A percentile compares a stretch with the other conserved stretches of the same genome.
These are phyloP conservation scores for Claviceps fusiformis DNA, from an alignment of 2,329 filamentous ascomycete genomes.

Conservation along the genomic window DNA sequence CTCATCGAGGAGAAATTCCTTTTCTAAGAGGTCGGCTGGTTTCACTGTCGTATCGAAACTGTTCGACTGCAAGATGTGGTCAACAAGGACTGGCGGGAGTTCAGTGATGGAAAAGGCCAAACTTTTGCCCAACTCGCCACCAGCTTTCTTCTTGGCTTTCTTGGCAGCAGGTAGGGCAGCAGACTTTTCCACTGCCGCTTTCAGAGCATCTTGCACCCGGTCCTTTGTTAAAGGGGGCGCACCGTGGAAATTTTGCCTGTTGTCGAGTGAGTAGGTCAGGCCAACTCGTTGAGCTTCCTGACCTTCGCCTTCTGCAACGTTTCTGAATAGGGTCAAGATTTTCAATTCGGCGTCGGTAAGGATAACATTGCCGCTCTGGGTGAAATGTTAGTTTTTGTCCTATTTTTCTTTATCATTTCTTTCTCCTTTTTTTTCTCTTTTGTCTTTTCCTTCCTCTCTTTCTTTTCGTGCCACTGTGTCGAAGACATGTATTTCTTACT, in stretches of 20 bases:
- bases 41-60: conserved; percentile 56
- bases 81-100: conserved; percentile 73
- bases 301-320: conserved; percentile 68
- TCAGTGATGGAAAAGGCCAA: conserved; percentile 78
- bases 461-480: not conserved
- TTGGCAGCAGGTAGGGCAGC: conserved; percentile 36
- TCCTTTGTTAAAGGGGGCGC: conserved; percentile 63
- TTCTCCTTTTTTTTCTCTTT: not conserved
- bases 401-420: not conserved
- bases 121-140: conserved; percentile 65
- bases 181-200: conserved; percentile 48
- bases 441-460: not conserved
- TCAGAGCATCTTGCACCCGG: conserved; percentile 54
- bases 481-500: conserved; percentile 11
- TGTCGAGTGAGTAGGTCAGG: conserved; percentile 62
- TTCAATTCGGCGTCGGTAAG: conserved; percentile 75
- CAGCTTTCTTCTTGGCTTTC: conserved; percentile 58
- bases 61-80: conserved; percentile 63
- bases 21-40: conserved; percentile 55
- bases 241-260: conserved; percentile 71
- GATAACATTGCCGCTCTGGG: conserved; percentile 75
- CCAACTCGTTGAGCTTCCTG: conserved; percentile 73
- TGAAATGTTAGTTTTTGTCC: not conserved
- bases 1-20: conserved; percentile 48
- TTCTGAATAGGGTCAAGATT: conserved; percentile 67